Evolutionary conservation across 352 stramenopile species (phyloP).

Genomic region (Peronospora belbahrii): DNA sequence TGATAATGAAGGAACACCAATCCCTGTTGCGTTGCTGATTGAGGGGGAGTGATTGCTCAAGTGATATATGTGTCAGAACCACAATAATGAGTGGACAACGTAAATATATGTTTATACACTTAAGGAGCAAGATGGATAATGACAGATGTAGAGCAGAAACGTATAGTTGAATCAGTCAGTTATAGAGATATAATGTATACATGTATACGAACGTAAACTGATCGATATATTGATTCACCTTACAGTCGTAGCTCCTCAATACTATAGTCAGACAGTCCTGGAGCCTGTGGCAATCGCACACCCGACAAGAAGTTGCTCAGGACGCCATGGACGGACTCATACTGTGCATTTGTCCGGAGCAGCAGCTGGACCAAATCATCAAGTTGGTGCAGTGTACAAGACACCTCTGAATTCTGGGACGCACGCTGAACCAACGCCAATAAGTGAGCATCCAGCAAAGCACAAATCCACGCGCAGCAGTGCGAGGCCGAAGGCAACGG

Average conservation of each 20-base stretch:
- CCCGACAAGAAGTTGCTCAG: slow-evolving; percentile 75
- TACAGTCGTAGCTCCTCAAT: slow-evolving; percentile 72
- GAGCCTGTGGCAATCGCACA: slow-evolving; percentile 50
- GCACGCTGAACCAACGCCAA: slow-evolving; percentile 56
- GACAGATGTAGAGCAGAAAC: slow-evolving; percentile 1
- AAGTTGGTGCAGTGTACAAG: slow-evolving; percentile 35
- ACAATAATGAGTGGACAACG: slow-evolving; percentile 4
- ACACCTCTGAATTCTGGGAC: slow-evolving; percentile 34
- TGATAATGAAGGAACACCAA: slow-evolving; percentile 5
- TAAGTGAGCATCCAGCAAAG: slow-evolving; percentile 66
- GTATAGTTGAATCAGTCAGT: background rate
- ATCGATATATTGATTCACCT: no score
- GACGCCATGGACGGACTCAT: slow-evolving; percentile 63
- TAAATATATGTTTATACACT: no score
- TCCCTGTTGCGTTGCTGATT: slow-evolving; percentile 12
- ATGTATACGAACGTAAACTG: no score
- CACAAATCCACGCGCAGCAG: slow-evolving; percentile 64
- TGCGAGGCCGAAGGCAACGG: slow-evolving; percentile 34
- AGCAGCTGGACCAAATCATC: slow-evolving; percentile 52
- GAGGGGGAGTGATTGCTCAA: background rate
- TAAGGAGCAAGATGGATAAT: background rate
- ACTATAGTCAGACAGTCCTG: slow-evolving; percentile 66
- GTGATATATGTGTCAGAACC: no score
- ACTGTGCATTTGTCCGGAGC: slow-evolving; percentile 43
- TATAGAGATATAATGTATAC: no score